Evolutionary conservation across 345 rosid species (phyloP), one percentile per base, ranked within the genome.

Genomic region (Pseudoturritis turrita): DNA sequence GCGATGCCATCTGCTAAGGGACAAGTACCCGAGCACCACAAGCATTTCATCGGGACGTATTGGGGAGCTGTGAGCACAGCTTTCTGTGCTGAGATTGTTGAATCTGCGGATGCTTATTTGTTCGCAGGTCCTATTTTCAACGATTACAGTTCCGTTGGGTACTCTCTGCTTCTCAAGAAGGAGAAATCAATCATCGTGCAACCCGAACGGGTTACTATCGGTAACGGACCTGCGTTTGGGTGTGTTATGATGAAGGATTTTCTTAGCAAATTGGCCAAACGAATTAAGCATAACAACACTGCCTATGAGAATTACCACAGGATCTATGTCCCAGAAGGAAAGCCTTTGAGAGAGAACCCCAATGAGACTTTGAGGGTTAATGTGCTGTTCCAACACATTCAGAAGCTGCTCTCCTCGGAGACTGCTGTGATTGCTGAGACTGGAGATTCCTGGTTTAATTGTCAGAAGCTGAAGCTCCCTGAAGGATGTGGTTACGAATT

Each of bases 1-100:
- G 81, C 73, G 77, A 83, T 87, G 91, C 89, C 91, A 4, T 78
- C 85, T 5, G 89, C 83, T 10, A 87, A 87, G 44, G 89, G 91
- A 40, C 82, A 83, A 28, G 80, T 87, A 4, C 83, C 83, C 12
- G 91, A 87, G 73, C 68, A 87, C 23, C 89, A 80, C 26, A 73
- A 78, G 19, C 87, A 75, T 26, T 87, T 84, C 45, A 77, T 87
- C 0, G 89, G 91, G 5, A 84, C 84, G 22, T 84, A 87, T 45
- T 84, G 89, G 91, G 91, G 91, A 56, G 80, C 74, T 4, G 82
- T 83, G 12, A 78, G 91, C 57, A 80, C 84, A 4, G 71, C 86
- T 4, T 84, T 81, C 14, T 87, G 86, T 9, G 73, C 80, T 10
- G 86, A 83, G 73, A 84, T 87, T 22, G 84, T 84, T 44, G 91